A percentile compares a stretch with the other conserved stretches of the same genome.
These are phyloP conservation scores for Silene latifolia DNA, from an alignment of 148 eudicot species.

Conservation along the genomic window DNA sequence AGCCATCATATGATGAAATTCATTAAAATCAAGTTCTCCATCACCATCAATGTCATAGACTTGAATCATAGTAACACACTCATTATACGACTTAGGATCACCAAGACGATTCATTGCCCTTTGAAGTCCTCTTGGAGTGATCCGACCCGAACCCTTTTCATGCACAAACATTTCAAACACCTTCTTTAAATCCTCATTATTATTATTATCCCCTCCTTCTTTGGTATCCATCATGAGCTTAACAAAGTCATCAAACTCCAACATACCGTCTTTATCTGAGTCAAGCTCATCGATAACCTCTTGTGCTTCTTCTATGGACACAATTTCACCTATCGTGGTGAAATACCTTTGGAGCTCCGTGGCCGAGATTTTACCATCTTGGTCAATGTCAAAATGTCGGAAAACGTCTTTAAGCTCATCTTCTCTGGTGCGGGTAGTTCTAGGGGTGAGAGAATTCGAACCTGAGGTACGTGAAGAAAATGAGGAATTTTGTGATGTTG, in stretches of 20 bases:
- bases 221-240: constrained; percentile 44
- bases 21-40: constrained; percentile 65
- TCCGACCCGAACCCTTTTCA: constrained; percentile 59
- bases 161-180: constrained; percentile 67
- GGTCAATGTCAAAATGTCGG: constrained; percentile 47
- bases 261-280: constrained; percentile 49
- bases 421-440: constrained; percentile 30
- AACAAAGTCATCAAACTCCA: constrained; percentile 55
- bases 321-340: constrained; percentile 52
- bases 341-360: constrained; percentile 51
- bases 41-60: constrained; percentile 64
- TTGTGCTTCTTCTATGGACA: constrained; percentile 58
- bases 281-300: constrained; percentile 57
- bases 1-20: constrained; percentile 66
- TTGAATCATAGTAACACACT: constrained; percentile 65
- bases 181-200: constrained; percentile 53
- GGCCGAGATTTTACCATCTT: constrained; percentile 67
- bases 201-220: constrained; percentile 27
- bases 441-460: constrained; percentile 22
- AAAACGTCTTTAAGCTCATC: constrained; percentile 59
- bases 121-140: constrained; percentile 67
- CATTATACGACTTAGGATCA: constrained; percentile 49
- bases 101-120: constrained; percentile 52
- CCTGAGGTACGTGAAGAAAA: constrained; percentile 28
- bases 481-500: constrained; percentile 5